These are phyloP conservation scores for Colletotrichum higginsianum DNA, from an alignment of 2,329 filamentous ascomycete species.

Conservation along the genomic window DNA sequence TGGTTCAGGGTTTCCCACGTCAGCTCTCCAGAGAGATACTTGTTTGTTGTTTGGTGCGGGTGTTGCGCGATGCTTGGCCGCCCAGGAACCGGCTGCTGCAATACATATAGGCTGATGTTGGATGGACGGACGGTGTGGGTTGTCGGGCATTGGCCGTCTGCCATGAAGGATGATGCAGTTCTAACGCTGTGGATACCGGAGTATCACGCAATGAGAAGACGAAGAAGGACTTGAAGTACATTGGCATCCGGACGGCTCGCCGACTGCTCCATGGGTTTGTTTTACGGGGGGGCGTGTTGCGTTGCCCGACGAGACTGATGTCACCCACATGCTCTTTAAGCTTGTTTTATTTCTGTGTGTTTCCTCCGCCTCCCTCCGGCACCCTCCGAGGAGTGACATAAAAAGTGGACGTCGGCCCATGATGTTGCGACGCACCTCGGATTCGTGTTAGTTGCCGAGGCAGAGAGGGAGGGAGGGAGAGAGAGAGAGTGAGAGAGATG, in stretches of 20 bases:
- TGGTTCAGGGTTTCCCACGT: background rate
- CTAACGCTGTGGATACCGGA: too few relatives aligned
- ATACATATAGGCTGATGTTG: background rate
- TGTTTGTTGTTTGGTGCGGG: background rate
- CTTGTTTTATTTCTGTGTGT: background rate
- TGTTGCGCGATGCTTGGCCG: background rate
- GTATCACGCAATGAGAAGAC: too few relatives aligned
- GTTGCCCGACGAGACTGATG: background rate
- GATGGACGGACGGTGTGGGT: background rate
- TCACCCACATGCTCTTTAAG: background rate
- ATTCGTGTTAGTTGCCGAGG: conserved; percentile 27
- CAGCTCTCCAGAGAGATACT: background rate
- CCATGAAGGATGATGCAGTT: too few relatives aligned
- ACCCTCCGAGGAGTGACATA: conserved; percentile 11
- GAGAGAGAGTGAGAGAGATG: too few relatives aligned
- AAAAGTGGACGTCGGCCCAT: conserved; percentile 31
- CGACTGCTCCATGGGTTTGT: background rate
- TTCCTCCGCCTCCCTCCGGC: conserved; percentile 30
- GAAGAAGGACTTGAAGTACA: too few relatives aligned
- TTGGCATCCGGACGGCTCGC: background rate
- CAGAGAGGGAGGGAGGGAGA: background rate
- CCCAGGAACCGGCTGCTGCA: too few relatives aligned
- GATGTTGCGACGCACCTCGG: conserved; percentile 28
- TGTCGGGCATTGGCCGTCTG: background rate
- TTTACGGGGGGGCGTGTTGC: background rate